Percentiles rank a stretch among this genome's conserved stretches.
phyloP scores from a whole-genome alignment of 257 asterid species.

The Petunia axillaris region DNA sequence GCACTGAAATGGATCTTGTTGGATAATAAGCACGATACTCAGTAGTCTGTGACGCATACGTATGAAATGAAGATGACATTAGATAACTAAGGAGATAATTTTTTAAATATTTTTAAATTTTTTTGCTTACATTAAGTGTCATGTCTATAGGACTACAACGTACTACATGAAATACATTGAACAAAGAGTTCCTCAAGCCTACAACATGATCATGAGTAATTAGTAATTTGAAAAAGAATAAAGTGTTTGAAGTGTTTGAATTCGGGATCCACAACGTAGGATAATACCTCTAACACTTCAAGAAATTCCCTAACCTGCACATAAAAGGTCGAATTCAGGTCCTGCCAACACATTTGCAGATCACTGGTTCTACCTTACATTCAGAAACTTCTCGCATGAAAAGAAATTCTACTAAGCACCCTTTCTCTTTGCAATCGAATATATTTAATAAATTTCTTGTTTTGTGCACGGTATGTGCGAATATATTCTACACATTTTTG shows the following conservation, averaged over 20 bases:
- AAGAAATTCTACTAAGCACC: slow-evolving; percentile 60
- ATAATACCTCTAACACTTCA: slow-evolving; percentile 52
- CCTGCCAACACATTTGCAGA: neutral
- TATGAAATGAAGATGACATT: no score
- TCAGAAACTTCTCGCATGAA: no score
- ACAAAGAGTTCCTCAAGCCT: slow-evolving; percentile 83
- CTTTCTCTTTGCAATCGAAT: slow-evolving; percentile 61
- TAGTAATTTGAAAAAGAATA: neutral
- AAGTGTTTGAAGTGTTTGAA: slow-evolving; percentile 61
- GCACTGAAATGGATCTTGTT: no score
- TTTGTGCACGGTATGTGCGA: no score
- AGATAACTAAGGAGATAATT: no score
- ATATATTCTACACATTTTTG: no score
- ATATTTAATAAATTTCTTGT: no score
- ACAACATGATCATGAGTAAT: slow-evolving; percentile 24
- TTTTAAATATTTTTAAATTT: no score
- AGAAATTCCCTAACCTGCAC: slow-evolving; percentile 79
- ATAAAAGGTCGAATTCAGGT: neutral
- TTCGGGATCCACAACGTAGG: slow-evolving; percentile 71
- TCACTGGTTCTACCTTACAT: no score
- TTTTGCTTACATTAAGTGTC: no score
- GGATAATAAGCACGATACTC: no score
- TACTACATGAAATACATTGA: slow-evolving; percentile 85
- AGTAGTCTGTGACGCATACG: no score
- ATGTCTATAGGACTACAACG: slow-evolving; percentile 68